Evolutionary conservation across 768 basidiomycete species (phyloP).

Genomic region (Macrolepiota albuminosa): DNA sequence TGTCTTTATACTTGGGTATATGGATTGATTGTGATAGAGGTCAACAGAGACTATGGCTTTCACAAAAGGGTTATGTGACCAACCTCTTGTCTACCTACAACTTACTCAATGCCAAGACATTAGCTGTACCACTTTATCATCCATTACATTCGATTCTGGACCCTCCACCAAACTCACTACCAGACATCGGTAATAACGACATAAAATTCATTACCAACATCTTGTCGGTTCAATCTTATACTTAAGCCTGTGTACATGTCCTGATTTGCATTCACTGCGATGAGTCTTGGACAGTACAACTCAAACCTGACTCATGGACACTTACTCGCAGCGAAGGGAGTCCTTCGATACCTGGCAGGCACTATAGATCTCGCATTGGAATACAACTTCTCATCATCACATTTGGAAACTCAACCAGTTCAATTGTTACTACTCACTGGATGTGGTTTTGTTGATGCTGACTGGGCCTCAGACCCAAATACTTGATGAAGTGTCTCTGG

Average conservation of each 20-base stretch:
- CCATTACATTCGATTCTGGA: not conserved
- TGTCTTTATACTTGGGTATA: not conserved
- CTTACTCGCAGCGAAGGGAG: not conserved
- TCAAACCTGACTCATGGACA: not conserved
- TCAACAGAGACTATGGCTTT: no score
- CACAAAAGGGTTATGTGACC: no score
- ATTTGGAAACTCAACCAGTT: no score
- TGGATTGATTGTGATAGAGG: no score
- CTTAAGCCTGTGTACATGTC: no score
- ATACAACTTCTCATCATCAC: no score
- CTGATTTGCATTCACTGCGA: not conserved
- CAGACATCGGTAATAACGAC: no score
- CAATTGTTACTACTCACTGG: not conserved
- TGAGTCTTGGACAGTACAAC: not conserved
- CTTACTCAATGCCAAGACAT: not conserved
- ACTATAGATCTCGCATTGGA: no score
- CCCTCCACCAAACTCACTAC: no score
- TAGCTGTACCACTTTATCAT: not conserved
- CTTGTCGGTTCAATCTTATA: no score
- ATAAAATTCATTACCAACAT: no score
- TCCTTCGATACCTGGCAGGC: no score
- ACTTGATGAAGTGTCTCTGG: not conserved
- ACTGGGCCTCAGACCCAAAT: not conserved
- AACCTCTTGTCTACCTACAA: not conserved
- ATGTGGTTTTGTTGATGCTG: not conserved